A percentile compares a stretch with the other conserved stretches of the same genome.
Evolutionary conservation across 1,284 basidiomycete species (phyloP).

Genomic region (Puccinia horiana): DNA sequence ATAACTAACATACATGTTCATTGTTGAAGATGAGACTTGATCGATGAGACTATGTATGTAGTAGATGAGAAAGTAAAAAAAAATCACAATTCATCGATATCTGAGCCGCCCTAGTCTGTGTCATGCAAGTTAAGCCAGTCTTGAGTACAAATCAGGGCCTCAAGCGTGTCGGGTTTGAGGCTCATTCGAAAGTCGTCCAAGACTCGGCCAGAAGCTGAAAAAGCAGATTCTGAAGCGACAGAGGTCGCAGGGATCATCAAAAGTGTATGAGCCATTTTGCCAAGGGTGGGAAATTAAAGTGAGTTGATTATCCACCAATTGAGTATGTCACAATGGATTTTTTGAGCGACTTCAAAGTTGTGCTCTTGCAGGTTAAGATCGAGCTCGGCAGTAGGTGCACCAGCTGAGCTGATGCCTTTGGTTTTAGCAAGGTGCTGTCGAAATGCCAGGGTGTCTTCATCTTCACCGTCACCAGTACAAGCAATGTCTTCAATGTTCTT

Average conservation of each 20-base stretch:
- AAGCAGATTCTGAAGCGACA: background rate
- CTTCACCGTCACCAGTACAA: background rate
- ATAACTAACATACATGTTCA: too few relatives aligned
- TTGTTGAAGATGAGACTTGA: too few relatives aligned
- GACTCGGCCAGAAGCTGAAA: background rate
- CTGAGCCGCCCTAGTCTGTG: too few relatives aligned
- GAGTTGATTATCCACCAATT: conserved; percentile 6
- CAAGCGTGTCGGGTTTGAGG: background rate
- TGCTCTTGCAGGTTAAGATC: background rate
- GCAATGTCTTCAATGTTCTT: background rate
- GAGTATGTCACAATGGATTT: background rate
- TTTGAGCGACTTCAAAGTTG: background rate
- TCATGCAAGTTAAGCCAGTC: conserved; percentile 10
- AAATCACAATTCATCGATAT: too few relatives aligned
- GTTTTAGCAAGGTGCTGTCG: background rate
- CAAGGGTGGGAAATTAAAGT: background rate
- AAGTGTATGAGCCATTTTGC: background rate
- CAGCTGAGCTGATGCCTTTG: background rate
- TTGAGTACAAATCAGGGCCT: conserved; percentile 21
- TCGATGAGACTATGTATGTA: too few relatives aligned
- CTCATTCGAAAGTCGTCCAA: background rate
- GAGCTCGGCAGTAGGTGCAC: background rate
- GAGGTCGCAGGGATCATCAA: conserved; percentile 1
- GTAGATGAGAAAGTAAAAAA: too few relatives aligned
- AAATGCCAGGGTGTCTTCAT: background rate